These are phyloP conservation scores for Cryphonectria radicalis DNA, from an alignment of 2,329 filamentous ascomycete genomes.

Conservation along the genomic window DNA sequence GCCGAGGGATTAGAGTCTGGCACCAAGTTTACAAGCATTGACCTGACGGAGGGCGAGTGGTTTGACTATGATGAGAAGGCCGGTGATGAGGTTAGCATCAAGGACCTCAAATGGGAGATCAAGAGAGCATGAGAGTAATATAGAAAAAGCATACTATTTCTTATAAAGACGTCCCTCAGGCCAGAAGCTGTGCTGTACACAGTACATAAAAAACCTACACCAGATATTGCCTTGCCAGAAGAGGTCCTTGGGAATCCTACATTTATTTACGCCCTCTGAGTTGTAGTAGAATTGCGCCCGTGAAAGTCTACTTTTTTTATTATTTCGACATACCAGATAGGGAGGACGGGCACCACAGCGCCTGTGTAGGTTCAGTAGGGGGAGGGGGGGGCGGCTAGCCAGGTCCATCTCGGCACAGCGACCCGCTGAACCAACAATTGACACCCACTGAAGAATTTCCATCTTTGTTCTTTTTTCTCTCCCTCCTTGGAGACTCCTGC, in stretches of 20 bases:
- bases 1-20: constrained; percentile 79
- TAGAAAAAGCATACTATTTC: not conserved
- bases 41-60: constrained; percentile 91
- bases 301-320: not conserved
- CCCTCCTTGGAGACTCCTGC: no score
- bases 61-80: constrained; percentile 97
- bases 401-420: not conserved
- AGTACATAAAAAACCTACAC: not conserved
- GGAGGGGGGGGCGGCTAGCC: not conserved
- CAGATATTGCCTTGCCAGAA: not conserved
- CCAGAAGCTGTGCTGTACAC: not conserved
- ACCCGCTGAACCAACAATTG: not conserved
- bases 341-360: not conserved
- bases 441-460: not conserved
- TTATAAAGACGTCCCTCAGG: not conserved
- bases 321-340: not conserved
- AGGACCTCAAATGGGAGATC: constrained; percentile 86
- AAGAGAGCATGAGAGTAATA: constrained; percentile 58
- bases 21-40: constrained; percentile 81
- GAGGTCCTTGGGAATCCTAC: not conserved
- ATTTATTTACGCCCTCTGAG: not conserved
- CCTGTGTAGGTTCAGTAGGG: not conserved
- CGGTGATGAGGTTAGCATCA: constrained; percentile 88
- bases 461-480: not conserved
- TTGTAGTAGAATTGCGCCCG: not conserved